Conservation (phyloP, 192 early-diverging fungal genomes). For the Coemansia sp. region DNA sequence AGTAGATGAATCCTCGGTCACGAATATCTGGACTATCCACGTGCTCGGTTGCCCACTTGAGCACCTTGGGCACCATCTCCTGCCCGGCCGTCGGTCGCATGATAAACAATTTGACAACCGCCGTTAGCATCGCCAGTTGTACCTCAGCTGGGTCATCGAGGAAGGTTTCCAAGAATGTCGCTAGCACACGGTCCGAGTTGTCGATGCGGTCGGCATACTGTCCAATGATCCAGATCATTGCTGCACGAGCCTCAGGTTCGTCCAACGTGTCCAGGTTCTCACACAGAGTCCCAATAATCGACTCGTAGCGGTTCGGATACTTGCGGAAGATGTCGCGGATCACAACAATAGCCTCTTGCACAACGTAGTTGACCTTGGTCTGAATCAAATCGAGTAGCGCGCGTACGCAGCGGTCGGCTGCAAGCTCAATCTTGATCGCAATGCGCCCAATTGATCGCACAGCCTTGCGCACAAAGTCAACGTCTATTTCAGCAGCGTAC, state of each 20-base stretch:
- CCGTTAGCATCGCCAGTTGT: constrained; percentile 90
- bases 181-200: constrained; percentile 88
- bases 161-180: constrained; percentile 84
- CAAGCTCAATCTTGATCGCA: constrained; percentile 90
- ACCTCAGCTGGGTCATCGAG: constrained; percentile 88
- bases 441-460: constrained; percentile 95
- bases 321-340: constrained; percentile 99
- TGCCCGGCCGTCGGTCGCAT: constrained; percentile 89
- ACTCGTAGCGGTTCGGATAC: constrained; percentile 96
- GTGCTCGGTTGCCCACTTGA: constrained; percentile 93
- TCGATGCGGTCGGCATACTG: constrained; percentile 98
- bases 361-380: constrained; percentile 97
- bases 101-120: constrained; percentile 94
- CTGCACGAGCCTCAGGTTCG: constrained; percentile 95
- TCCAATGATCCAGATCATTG: constrained; percentile 99
- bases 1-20: constrained; percentile 97
- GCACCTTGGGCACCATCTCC: constrained; percentile 87
- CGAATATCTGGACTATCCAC: constrained; percentile 96
- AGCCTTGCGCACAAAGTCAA: constrained; percentile 97
- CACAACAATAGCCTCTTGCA: constrained; percentile 97
- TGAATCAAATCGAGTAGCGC: constrained; percentile 87
- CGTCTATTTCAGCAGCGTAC: constrained; percentile 94
- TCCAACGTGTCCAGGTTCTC: constrained; percentile 95
- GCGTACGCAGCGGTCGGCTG: constrained; percentile 84
- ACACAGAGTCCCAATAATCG: constrained; percentile 87